Base-by-base conservation (phyloP, 495 filamentous ascomycete species). In the Aspergillus nidulans region DNA sequence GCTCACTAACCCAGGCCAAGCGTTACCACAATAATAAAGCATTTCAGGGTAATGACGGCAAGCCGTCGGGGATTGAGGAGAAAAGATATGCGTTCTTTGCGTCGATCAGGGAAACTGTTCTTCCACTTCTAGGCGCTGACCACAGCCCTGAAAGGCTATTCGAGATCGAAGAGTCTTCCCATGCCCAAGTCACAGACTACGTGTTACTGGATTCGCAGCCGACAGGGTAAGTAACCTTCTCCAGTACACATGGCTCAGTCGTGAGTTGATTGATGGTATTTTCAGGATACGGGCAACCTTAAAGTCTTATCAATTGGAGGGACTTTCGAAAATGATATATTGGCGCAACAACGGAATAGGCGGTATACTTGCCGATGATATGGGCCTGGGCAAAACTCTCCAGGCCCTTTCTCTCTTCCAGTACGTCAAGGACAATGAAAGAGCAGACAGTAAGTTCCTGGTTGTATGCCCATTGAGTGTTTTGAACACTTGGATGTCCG, bases 231-330 rank as follows among this genome's bases (percentile, higher is more conserved):
- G 67, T 52, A 15, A 23, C 18, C 20, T 15, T 8, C 23, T 18
- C 2, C 12, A 7, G 8, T 30, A 0, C 49, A 16, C 2, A 15
- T 16, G 15, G 2, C 41, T 30, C 4, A 19, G 8, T 13, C 4
- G 4, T 15, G 0, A 25, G 15, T 34, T 48, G 30, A 48, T 24
- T 7, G 12, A 55, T 4, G 4, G 4, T 12, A 39, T 34, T 3
- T 1, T 24, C 2, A 61, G 56, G 43, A 39, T 60, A 52, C 74
- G 20, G 63, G 87, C 41, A 71, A 58, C 4, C 69, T 79, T 88
- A 70, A 88, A 87, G 59, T 77, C 80, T 1, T 84, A 87, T 55
- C 85, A 87, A 57, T 63, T 86, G 0, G 71, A 79, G 9, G 85
- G 84, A 1, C 68, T 88, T 1, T 82, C 80, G 0, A 87, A 83